Evolutionary conservation across 306 rosid genomes (phyloP), one percentile per base, ranked within the genome.

Genomic region (Cucurbita maxima): DNA sequence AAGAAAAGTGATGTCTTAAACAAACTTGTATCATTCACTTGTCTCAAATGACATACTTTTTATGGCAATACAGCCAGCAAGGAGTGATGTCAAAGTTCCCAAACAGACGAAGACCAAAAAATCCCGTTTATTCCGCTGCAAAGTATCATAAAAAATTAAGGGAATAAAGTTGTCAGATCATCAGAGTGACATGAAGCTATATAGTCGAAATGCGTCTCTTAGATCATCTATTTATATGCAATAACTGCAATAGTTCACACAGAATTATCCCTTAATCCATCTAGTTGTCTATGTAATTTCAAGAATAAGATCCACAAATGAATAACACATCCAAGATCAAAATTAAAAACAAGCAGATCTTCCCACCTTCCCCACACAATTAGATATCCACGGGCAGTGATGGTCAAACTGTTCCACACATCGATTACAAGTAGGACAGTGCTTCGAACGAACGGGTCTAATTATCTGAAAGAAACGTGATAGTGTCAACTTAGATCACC

Each of bases 351-450:
- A 78, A 72, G 10, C 66, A 75, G 44, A 68, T 56, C 56, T 62
- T 74, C 83, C 75, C 63, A 94, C 98, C 93, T 87, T 94, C 74
- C 98, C 98, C 79, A 90, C 98, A 77, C 98, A 94, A 81, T 89
- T 94, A 81, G 98, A 94, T 83, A 94, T 94, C 98, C 98, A 94
- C 5, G 98, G 98, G 82, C 98, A 94, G 59, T 94, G 98, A 81
- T 90, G 98, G 82, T 94, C 98, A 74, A 94, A 94, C 87, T 94
- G 98, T 71, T 90, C 97, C 73, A 94, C 95, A 47, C 98, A 94
- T 73, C 91, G 85, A 50, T 90, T 90, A 84, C 98, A 94, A 13
- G 90, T 84, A 76, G 98, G 85, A 76, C 98, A 94, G 84, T 94
- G 98, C 88, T 89, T 94, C 44, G 97, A 89, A 77, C 98, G 97